Evolutionary conservation across 2,329 filamentous ascomycete genomes (phyloP).

Genomic region (Arachnomyces sp.): DNA sequence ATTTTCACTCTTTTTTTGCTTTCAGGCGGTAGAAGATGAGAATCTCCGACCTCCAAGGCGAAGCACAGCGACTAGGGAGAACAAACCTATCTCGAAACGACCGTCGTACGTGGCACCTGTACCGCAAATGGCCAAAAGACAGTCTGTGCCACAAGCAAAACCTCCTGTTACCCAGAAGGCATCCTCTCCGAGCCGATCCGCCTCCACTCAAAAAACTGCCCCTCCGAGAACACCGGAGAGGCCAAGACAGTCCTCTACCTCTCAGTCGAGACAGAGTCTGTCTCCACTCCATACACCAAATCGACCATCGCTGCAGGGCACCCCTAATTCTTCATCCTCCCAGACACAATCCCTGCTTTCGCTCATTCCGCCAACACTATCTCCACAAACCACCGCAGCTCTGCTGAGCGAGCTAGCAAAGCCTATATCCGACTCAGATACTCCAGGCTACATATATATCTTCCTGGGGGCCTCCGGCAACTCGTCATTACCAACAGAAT

Average conservation of each 20-base stretch:
- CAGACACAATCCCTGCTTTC: conserved; percentile 47
- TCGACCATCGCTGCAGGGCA: conserved; percentile 13
- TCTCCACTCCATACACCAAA: conserved; percentile 8
- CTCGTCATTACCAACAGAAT: conserved; percentile 33
- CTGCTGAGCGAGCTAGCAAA: conserved; percentile 71
- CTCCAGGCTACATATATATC: conserved; percentile 94
- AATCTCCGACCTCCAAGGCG: not conserved
- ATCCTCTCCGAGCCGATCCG: not conserved
- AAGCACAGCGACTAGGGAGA: not conserved
- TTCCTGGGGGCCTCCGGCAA: conserved; percentile 83
- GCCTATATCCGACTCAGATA: conserved; percentile 65
- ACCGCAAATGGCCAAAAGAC: too few species aligned
- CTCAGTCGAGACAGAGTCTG: conserved; percentile 4
- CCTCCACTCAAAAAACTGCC: conserved; percentile 3
- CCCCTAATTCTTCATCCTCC: conserved; percentile 19
- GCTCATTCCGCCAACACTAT: conserved; percentile 61
- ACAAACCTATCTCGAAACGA: too few species aligned
- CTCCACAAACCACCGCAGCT: conserved; percentile 60
- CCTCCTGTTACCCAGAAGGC: not conserved
- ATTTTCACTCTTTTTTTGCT: not conserved
- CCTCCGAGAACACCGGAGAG: conserved; percentile 7
- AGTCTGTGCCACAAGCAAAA: not conserved
- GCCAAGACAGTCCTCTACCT: conserved; percentile 6
- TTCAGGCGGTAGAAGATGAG: not conserved
- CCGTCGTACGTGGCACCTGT: too few species aligned